A percentile compares a stretch with the other conserved stretches of the same genome.
Evolutionary conservation across 768 basidiomycete genomes (phyloP).

Genomic region (Porpolomopsis calyptriformis): DNA sequence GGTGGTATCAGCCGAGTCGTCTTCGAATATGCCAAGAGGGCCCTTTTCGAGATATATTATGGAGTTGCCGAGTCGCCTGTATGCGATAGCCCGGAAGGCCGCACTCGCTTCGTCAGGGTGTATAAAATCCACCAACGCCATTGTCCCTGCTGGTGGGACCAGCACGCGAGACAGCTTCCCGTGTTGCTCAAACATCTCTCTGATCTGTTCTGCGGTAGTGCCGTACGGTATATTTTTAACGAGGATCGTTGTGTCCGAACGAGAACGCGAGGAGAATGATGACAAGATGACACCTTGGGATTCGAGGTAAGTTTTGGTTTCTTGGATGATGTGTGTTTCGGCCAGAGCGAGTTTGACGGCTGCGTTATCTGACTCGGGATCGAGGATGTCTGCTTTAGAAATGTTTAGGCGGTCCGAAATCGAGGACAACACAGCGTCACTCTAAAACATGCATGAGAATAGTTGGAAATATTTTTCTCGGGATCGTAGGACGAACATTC

Average conservation of each 20-base stretch:
- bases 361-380: slow-evolving; percentile 64
- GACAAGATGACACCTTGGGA: slow-evolving; percentile 57
- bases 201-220: slow-evolving; percentile 65
- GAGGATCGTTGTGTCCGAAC: slow-evolving; percentile 75
- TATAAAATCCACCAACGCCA: slow-evolving; percentile 85
- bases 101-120: slow-evolving; percentile 56
- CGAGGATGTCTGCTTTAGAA: slow-evolving; percentile 78
- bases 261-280: slow-evolving; percentile 40
- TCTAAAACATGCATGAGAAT: slow-evolving; percentile 34
- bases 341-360: slow-evolving; percentile 94
- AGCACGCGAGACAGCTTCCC: slow-evolving; percentile 63
- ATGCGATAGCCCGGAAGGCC: slow-evolving; percentile 77
- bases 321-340: slow-evolving; percentile 91
- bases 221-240: slow-evolving; percentile 97
- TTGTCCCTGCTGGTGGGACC: slow-evolving; percentile 85
- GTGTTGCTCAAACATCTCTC: slow-evolving; percentile 66
- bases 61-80: slow-evolving; percentile 79
- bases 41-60: slow-evolving; percentile 91
- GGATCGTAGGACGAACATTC: slow-evolving; percentile 62
- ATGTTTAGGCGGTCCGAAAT: slow-evolving; percentile 84
- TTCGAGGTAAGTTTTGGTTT: slow-evolving; percentile 87
- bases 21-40: slow-evolving; percentile 71
- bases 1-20: slow-evolving; percentile 11
- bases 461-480: slow-evolving; percentile 1
- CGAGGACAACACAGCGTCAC: slow-evolving; percentile 86